Evolutionary conservation across 2,329 filamentous ascomycete genomes (phyloP).

Genomic region (Cordyceps cateniannulata): DNA sequence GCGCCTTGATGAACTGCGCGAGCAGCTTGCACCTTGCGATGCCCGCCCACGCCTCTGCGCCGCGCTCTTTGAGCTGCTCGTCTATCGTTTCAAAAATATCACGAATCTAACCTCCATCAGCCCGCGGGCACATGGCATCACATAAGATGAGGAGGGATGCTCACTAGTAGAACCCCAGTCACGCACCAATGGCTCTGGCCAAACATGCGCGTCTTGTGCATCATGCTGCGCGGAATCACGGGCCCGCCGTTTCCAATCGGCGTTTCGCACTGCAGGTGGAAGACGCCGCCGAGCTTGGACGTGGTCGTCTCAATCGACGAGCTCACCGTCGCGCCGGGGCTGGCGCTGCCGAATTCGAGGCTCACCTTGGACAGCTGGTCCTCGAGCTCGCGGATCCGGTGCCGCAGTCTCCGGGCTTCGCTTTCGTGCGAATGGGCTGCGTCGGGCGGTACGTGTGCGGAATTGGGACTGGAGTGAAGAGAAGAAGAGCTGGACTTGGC

Average conservation of each 20-base stretch:
- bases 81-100: constrained; percentile 41
- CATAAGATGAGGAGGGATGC: too few relatives aligned
- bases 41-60: constrained; percentile 26
- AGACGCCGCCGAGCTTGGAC: constrained; percentile 34
- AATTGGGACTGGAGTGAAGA: not conserved
- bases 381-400: constrained; percentile 37
- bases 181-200: constrained; percentile 50
- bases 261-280: constrained; percentile 35
- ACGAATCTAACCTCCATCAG: constrained; percentile 30
- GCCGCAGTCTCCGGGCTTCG: constrained; percentile 13
- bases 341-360: not conserved
- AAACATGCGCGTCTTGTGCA: constrained; percentile 50
- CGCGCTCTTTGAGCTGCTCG: constrained; percentile 29
- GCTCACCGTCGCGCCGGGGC: constrained; percentile 12
- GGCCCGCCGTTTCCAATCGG: constrained; percentile 23
- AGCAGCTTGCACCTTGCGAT: constrained; percentile 48
- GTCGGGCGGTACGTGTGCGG: constrained; percentile 11
- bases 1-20: constrained; percentile 44
- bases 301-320: constrained; percentile 30
- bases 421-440: constrained; percentile 13
- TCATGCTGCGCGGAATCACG: constrained; percentile 34
- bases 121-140: constrained; percentile 6
- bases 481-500: not conserved
- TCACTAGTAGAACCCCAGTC: constrained; percentile 40
- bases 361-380: constrained; percentile 28